Evolutionary conservation across 1,284 basidiomycete genomes (phyloP).

Genomic region (Neolentinus lepideus): DNA sequence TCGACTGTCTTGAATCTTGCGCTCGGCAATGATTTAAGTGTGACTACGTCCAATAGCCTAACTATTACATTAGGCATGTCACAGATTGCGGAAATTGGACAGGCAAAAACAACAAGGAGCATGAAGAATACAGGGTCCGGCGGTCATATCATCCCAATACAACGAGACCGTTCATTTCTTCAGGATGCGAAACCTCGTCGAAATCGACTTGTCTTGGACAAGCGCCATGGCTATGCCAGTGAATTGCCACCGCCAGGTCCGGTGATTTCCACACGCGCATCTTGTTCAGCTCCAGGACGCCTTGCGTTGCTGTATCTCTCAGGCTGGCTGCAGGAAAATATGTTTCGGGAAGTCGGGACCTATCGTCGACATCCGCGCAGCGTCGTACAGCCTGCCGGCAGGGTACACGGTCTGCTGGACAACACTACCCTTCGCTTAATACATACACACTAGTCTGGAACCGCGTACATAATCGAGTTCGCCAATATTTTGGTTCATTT

Average conservation of each 20-base stretch:
- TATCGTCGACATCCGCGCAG: not conserved
- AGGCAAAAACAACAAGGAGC: not conserved
- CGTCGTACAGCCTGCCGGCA: not conserved
- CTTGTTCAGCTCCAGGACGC: not conserved
- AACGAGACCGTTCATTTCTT: not conserved
- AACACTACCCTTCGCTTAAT: not conserved
- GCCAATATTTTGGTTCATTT: not conserved
- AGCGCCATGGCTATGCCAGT: not conserved
- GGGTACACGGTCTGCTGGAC: not conserved
- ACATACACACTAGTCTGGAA: not conserved
- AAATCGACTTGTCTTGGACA: not conserved
- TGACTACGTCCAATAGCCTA: not conserved
- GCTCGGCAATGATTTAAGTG: no score
- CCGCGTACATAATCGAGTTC: not conserved
- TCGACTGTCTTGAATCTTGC: not conserved
- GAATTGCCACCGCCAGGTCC: not conserved
- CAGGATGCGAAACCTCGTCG: not conserved
- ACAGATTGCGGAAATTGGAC: not conserved
- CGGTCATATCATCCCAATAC: not conserved
- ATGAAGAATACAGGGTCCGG: not conserved
- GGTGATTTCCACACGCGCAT: not conserved
- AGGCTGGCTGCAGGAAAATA: not conserved
- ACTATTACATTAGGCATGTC: not conserved
- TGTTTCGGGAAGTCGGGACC: not conserved
- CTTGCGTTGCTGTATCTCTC: not conserved